A percentile compares a stretch with the other conserved stretches of the same genome.
phyloP scores from a whole-genome alignment of 2,329 filamentous ascomycete genomes.

The Acrocalymma vagum region DNA sequence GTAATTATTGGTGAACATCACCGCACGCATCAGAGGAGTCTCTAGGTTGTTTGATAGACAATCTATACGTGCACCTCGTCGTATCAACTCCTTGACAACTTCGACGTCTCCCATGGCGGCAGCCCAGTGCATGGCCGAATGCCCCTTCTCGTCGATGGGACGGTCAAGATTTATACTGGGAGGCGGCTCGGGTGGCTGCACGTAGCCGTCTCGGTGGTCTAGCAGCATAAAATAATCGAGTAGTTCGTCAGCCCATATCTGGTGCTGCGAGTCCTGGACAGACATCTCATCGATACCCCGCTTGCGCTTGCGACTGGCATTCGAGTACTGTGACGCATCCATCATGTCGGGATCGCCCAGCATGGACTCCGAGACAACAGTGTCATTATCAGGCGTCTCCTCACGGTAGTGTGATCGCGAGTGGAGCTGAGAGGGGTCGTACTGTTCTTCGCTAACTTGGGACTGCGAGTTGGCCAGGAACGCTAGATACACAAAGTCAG shows the following conservation, averaged over 20 bases:
- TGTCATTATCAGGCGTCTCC: constrained; percentile 83
- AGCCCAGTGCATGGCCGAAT: constrained; percentile 96
- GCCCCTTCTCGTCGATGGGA: constrained; percentile 90
- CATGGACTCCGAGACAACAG: constrained; percentile 83
- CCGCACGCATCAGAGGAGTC: constrained; percentile 92
- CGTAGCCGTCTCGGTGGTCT: constrained; percentile 76
- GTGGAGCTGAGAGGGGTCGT: constrained; percentile 68
- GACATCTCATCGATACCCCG: constrained; percentile 72
- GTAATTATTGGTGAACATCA: constrained; percentile 96
- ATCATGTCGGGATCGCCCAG: constrained; percentile 83
- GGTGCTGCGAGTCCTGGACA: constrained; percentile 81
- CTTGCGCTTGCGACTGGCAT: constrained; percentile 75
- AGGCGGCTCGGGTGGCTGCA: constrained; percentile 79
- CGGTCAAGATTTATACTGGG: constrained; percentile 88
- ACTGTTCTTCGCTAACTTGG: constrained; percentile 64
- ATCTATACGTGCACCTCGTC: constrained; percentile 77
- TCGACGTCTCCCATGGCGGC: constrained; percentile 96
- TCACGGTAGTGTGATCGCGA: constrained; percentile 73
- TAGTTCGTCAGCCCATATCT: constrained; percentile 89
- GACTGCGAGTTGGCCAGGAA: constrained; percentile 40
- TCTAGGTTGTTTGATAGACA: constrained; percentile 72
- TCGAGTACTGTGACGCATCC: constrained; percentile 71
- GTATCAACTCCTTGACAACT: constrained; percentile 86
- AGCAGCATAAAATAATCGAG: constrained; percentile 95
- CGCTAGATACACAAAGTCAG: constrained; percentile 27